Evolutionary conservation across 441 rosid genomes (phyloP).

Genomic region (California macrophylla): DNA sequence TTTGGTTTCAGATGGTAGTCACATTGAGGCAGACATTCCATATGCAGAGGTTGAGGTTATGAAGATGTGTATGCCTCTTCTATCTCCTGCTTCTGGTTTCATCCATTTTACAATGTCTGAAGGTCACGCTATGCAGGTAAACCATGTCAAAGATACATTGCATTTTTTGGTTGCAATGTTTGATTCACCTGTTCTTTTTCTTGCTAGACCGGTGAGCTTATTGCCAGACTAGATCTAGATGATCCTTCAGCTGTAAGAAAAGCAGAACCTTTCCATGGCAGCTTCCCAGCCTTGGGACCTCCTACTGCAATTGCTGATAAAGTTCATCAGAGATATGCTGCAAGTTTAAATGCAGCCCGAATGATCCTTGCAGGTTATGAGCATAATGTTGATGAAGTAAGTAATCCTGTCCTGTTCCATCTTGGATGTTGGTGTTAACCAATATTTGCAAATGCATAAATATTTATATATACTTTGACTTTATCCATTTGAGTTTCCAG

Average conservation of each 20-base stretch:
- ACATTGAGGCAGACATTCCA: conserved; percentile 82
- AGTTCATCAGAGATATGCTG: conserved; percentile 99
- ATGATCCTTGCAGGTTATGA: conserved; percentile 99
- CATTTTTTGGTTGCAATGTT: not conserved
- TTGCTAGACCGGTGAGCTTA: conserved; percentile 93
- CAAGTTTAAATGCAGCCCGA: conserved; percentile 82
- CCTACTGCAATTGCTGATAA: conserved; percentile 93
- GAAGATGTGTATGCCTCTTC: conserved; percentile 99
- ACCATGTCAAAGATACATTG: conserved; percentile 9
- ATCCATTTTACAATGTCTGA: conserved; percentile 81
- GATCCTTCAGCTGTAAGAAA: conserved; percentile 99
- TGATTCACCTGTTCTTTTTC: conserved; percentile 14
- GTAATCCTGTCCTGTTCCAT: conserved; percentile 20
- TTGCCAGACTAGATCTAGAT: conserved; percentile 89
- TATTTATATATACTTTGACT: conserved; percentile 5
- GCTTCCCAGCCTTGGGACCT: conserved; percentile 80
- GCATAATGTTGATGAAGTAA: conserved; percentile 82
- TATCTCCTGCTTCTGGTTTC: conserved; percentile 95
- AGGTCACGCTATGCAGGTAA: conserved; percentile 99
- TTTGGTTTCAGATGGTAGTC: conserved; percentile 82
- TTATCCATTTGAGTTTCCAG: not conserved
- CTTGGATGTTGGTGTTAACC: conserved; percentile 8
- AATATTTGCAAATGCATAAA: not conserved
- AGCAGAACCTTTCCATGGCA: conserved; percentile 90
- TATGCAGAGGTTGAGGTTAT: conserved; percentile 99